phyloP scores from a whole-genome alignment of 768 basidiomycete species.

The Suillus paluster region DNA sequence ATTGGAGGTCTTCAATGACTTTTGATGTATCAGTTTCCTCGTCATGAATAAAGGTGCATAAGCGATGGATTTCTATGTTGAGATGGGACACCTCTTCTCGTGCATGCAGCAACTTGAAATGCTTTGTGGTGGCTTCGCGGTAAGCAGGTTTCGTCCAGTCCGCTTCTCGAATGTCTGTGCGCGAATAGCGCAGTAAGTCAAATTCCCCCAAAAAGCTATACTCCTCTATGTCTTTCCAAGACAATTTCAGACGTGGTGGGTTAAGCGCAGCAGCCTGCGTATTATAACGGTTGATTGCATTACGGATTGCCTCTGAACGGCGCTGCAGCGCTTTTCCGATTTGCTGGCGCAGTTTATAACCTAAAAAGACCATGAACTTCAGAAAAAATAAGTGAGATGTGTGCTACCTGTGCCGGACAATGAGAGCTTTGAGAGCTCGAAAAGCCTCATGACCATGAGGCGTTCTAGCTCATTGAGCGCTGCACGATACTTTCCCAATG shows the following conservation, averaged over 20 bases:
- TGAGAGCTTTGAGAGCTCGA: constrained; percentile 33
- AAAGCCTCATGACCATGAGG: constrained; percentile 33
- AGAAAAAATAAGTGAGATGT: too few relatives aligned
- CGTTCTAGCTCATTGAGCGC: constrained; percentile 32
- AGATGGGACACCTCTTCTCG: constrained; percentile 12
- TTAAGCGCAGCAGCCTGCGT: constrained; percentile 20
- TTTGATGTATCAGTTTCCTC: neutral
- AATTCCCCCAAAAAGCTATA: constrained; percentile 23
- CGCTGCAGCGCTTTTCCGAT: constrained; percentile 34
- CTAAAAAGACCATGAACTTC: constrained; percentile 14
- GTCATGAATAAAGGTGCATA: too few relatives aligned
- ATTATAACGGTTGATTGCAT: constrained; percentile 32
- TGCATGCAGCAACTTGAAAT: constrained; percentile 13
- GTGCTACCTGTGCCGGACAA: constrained; percentile 14
- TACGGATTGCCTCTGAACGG: constrained; percentile 29
- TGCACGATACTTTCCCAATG: constrained; percentile 3
- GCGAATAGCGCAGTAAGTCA: neutral
- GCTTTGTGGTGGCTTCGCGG: constrained; percentile 3
- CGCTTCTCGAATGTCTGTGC: neutral
- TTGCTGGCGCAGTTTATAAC: constrained; percentile 36
- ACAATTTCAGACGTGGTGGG: constrained; percentile 18
- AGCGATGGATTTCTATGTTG: constrained; percentile 11
- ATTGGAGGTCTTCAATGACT: constrained; percentile 1
- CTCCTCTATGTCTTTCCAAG: constrained; percentile 18
- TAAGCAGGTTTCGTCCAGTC: constrained; percentile 10